A percentile compares a stretch with the other conserved stretches of the same genome.
phyloP scores from a whole-genome alignment of 2,329 filamentous ascomycete genomes.

The Scedosporium boydii region DNA sequence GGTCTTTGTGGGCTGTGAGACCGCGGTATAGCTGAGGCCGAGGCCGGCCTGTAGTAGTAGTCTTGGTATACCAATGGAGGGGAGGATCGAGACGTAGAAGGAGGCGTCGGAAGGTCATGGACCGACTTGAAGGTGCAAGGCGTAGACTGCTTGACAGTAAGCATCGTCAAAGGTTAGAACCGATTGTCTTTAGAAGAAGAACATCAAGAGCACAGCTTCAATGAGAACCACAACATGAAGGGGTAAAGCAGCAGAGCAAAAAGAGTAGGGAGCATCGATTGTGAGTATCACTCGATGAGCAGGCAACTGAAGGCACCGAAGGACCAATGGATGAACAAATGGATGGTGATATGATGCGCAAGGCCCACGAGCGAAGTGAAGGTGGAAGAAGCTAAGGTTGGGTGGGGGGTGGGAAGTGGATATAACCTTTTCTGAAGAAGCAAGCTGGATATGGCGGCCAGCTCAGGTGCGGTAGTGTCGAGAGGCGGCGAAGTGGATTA shows the following conservation, averaged over 20 bases:
- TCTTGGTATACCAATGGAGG: conserved; percentile 44
- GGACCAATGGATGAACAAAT: neutral
- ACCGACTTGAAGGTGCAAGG: conserved; percentile 50
- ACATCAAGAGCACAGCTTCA: conserved; percentile 13
- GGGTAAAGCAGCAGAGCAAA: conserved; percentile 15
- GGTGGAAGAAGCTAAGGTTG: neutral
- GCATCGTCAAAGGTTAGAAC: conserved; percentile 28
- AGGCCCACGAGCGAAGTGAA: neutral
- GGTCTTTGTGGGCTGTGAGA: conserved; percentile 39
- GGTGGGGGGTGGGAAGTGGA: conserved; percentile 12
- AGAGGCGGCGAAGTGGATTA: conserved; percentile 10
- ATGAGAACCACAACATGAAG: conserved; percentile 16
- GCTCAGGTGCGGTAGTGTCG: conserved; percentile 28
- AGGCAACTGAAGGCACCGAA: neutral
- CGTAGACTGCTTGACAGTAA: conserved; percentile 51
- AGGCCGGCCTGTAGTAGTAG: conserved; percentile 23
- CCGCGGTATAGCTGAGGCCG: conserved; percentile 26
- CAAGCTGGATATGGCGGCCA: conserved; percentile 38
- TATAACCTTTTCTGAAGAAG: conserved; percentile 24
- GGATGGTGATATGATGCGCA: neutral
- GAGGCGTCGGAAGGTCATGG: conserved; percentile 54
- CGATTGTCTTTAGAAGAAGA: conserved; percentile 26
- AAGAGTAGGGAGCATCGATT: neutral
- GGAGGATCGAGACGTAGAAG: conserved; percentile 44
- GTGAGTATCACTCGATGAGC: neutral